Evolutionary conservation across 2,329 filamentous ascomycete genomes (phyloP).

Genomic region (Verticillium alfalfae): DNA sequence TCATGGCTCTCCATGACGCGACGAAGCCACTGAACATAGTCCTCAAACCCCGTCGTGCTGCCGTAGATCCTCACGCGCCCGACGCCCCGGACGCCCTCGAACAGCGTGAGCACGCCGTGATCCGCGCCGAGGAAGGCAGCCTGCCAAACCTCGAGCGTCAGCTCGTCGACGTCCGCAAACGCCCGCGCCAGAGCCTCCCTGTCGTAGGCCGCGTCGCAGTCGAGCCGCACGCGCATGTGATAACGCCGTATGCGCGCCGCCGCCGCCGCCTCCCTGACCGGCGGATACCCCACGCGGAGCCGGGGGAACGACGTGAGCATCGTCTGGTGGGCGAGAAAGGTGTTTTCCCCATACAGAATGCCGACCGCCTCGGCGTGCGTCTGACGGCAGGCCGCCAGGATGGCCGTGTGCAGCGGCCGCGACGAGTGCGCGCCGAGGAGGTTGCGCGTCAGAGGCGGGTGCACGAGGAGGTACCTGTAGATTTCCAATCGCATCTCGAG

Average conservation of each 20-base stretch:
- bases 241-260: slow-evolving; percentile 29
- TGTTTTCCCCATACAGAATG: slow-evolving; percentile 36
- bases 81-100: slow-evolving; percentile 37
- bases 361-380: slow-evolving; percentile 32
- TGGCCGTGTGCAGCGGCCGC: slow-evolving; percentile 24
- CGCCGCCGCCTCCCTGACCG: slow-evolving; percentile 20
- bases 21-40: slow-evolving; percentile 35
- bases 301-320: slow-evolving; percentile 34
- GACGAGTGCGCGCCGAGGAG: neutral
- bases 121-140: slow-evolving; percentile 30
- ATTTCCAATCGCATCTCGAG: slow-evolving; percentile 41
- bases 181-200: slow-evolving; percentile 20
- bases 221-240: slow-evolving; percentile 33
- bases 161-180: slow-evolving; percentile 29
- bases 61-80: slow-evolving; percentile 26
- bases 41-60: slow-evolving; percentile 32
- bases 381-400: slow-evolving; percentile 34
- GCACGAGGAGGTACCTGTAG: slow-evolving; percentile 34
- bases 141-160: slow-evolving; percentile 33
- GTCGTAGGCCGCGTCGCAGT: slow-evolving; percentile 28
- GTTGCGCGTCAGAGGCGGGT: slow-evolving; percentile 15
- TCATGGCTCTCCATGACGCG: slow-evolving; percentile 23
- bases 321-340: slow-evolving; percentile 34
- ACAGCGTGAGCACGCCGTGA: slow-evolving; percentile 28
- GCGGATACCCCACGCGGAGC: slow-evolving; percentile 25